Percentiles rank a stretch among this genome's conserved stretches.
phyloP scores from a whole-genome alignment of 148 eudicot species.

The Persicaria tinctoria region DNA sequence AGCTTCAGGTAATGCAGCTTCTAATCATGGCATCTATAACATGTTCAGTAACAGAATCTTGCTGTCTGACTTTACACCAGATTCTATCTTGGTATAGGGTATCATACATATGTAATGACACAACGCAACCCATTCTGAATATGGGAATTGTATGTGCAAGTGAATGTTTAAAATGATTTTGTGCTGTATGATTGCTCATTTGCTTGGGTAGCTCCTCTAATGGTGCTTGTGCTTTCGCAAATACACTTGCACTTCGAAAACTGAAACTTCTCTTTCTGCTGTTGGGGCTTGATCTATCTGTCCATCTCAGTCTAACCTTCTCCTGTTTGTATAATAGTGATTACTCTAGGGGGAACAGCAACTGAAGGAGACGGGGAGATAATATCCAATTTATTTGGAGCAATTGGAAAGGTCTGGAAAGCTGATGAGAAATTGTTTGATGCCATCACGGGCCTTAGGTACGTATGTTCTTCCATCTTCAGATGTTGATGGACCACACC shows the following conservation, averaged over 20 bases:
- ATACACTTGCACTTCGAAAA: constrained; percentile 7
- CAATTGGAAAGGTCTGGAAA: constrained; percentile 89
- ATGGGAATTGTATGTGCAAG: not conserved
- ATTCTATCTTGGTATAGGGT: too few species aligned
- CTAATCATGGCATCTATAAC: not conserved
- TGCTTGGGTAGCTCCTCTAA: not conserved
- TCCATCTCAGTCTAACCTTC: not conserved
- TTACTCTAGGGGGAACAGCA: constrained; percentile 70
- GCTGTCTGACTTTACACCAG: too few species aligned
- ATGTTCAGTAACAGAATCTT: not conserved
- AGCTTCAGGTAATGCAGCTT: constrained; percentile 52
- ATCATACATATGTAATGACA: not conserved
- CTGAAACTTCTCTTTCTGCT: not conserved
- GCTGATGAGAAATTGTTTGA: constrained; percentile 86
- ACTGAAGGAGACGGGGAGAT: constrained; percentile 68
- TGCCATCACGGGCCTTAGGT: constrained; percentile 90
- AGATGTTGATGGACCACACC: not conserved
- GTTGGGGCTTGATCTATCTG: not conserved
- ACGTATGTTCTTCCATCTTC: not conserved
- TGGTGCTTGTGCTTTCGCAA: not conserved
- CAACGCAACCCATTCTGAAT: not conserved
- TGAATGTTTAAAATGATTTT: too few species aligned
- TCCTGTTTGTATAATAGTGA: constrained; percentile 28
- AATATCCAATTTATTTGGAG: constrained; percentile 59
- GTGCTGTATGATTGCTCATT: not conserved